These are phyloP conservation scores for Paramecium octaurelia DNA, from an alignment of 73 alveolate species.

Conservation along the genomic window DNA sequence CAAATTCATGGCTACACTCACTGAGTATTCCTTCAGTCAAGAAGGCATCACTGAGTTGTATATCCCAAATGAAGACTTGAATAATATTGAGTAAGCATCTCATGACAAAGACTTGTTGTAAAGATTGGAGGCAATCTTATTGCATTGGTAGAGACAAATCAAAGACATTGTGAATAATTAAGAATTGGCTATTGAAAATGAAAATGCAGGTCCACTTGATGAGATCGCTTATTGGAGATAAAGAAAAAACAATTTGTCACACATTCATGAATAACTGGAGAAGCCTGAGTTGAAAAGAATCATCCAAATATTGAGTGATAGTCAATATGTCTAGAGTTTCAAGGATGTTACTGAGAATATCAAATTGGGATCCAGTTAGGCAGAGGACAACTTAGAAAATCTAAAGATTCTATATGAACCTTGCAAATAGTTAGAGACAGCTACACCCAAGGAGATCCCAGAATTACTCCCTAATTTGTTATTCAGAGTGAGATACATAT, in stretches of 20 bases:
- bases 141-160: conserved; percentile 98
- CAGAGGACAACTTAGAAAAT: conserved; percentile 81
- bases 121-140: conserved; percentile 95
- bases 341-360: conserved; percentile 80
- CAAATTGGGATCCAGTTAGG: conserved; percentile 82
- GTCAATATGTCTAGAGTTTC: conserved; percentile 80
- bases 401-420: conserved; percentile 84
- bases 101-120: conserved; percentile 97
- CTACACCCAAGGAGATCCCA: conserved; percentile 88
- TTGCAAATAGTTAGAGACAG: conserved; percentile 78
- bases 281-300: conserved; percentile 87
- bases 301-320: conserved; percentile 74
- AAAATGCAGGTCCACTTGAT: conserved; percentile 88
- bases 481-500: conserved; percentile 76
- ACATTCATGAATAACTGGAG: conserved; percentile 75
- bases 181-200: conserved; percentile 84
- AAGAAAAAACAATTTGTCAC: conserved; percentile 79
- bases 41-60: conserved; percentile 93
- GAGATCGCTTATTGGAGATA: conserved; percentile 85
- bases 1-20: conserved; percentile 94
- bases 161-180: conserved; percentile 95
- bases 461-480: conserved; percentile 83
- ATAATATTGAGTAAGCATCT: conserved; percentile 93
- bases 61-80: conserved; percentile 96
- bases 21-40: conserved; percentile 91